phyloP scores from a whole-genome alignment of 768 basidiomycete genomes.

The Kwoniella mangroviensis region DNA sequence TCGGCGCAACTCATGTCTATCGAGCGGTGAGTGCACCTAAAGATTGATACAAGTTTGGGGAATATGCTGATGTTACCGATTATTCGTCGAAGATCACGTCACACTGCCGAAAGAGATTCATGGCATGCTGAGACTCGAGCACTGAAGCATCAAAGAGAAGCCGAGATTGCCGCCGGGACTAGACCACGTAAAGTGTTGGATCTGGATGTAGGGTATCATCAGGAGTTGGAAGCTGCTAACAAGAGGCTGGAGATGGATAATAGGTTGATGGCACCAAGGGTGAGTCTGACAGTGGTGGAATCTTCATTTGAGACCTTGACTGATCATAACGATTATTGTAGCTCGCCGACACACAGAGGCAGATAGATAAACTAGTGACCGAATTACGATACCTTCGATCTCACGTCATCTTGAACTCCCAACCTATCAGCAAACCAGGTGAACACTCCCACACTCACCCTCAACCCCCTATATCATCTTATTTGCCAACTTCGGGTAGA shows the following conservation, averaged over 20 bases:
- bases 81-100: constrained; percentile 31
- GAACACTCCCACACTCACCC: constrained; percentile 5
- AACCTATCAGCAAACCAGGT: constrained; percentile 14
- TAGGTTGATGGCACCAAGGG: constrained; percentile 51
- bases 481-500: background rate
- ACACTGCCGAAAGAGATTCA: constrained; percentile 40
- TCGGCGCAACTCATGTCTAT: constrained; percentile 33
- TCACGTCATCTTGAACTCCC: constrained; percentile 38
- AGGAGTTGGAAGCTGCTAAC: constrained; percentile 52
- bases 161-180: constrained; percentile 46
- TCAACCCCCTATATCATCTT: background rate
- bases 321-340: constrained; percentile 4
- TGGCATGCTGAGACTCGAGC: constrained; percentile 49
- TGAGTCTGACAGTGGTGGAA: constrained; percentile 16
- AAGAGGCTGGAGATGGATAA: constrained; percentile 56
- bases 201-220: constrained; percentile 53
- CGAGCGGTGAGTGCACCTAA: constrained; percentile 39
- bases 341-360: constrained; percentile 52
- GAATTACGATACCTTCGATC: constrained; percentile 48
- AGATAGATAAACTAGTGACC: constrained; percentile 51
- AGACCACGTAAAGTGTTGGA: constrained; percentile 42
- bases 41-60: background rate
- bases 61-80: no score
- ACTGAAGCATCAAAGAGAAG: constrained; percentile 32
- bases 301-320: background rate